These are phyloP conservation scores for Gymnopilus dilepis DNA, from an alignment of 768 basidiomycete genomes.

Conservation along the genomic window DNA sequence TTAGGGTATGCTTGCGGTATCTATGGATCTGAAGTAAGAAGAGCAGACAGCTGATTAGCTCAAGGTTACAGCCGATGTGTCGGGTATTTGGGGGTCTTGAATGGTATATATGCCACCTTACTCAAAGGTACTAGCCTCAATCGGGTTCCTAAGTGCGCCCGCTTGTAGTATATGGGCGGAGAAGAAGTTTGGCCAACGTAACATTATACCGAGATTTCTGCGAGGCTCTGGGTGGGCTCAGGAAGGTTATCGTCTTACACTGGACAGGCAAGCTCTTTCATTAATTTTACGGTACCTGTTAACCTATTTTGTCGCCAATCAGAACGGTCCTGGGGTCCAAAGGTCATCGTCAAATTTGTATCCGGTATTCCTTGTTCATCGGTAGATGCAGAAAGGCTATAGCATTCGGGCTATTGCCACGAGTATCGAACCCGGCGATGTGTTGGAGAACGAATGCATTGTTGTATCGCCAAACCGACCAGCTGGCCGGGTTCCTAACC, in stretches of 20 bases:
- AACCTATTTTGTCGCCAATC: constrained; percentile 3
- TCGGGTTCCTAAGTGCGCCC: not conserved
- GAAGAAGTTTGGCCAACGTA: not conserved
- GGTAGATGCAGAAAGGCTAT: no score
- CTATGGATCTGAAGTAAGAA: no score
- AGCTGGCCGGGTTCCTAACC: no score
- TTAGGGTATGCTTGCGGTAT: no score
- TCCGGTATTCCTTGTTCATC: not conserved
- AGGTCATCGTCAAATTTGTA: not conserved
- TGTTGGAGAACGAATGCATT: no score
- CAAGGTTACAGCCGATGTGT: not conserved
- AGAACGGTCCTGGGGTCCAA: not conserved
- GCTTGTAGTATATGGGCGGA: not conserved
- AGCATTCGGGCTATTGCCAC: no score
- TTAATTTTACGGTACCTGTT: constrained; percentile 11
- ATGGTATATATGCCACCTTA: not conserved
- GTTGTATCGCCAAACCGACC: no score
- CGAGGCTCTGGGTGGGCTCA: constrained; percentile 50
- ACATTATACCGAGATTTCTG: constrained; percentile 11
- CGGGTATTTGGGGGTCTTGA: not conserved
- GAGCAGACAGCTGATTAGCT: no score
- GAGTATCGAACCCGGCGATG: no score
- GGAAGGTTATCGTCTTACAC: constrained; percentile 56
- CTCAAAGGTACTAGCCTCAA: not conserved
- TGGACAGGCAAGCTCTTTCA: constrained; percentile 47